These are phyloP conservation scores for Suillus placidus DNA, from an alignment of 768 basidiomycete genomes.

Conservation along the genomic window DNA sequence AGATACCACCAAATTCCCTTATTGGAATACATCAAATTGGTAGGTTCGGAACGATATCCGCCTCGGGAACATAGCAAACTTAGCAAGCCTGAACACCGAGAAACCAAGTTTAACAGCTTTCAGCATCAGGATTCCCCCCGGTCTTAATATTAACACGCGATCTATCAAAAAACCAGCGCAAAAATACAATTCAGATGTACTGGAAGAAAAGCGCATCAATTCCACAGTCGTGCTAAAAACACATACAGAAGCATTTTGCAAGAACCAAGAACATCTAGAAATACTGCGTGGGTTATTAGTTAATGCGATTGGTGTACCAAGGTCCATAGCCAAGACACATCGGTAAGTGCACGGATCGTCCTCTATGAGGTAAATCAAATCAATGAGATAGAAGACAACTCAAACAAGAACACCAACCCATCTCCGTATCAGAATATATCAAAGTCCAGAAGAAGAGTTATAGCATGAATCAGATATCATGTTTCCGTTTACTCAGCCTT, in stretches of 20 bases:
- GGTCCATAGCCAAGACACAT: constrained; percentile 3
- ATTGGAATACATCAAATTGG: neutral
- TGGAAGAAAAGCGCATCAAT: neutral
- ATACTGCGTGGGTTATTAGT: constrained; percentile 14
- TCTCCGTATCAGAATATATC: constrained; percentile 20
- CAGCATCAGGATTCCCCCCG: neutral
- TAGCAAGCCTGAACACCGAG: neutral
- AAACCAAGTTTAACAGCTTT: neutral
- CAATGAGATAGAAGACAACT: constrained; percentile 24
- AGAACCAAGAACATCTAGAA: constrained; percentile 3
- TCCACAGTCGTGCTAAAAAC: neutral
- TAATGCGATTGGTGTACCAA: constrained; percentile 2
- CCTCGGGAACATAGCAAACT: no score
- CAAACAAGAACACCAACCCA: constrained; percentile 20
- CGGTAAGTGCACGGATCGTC: constrained; percentile 15
- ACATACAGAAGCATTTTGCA: neutral
- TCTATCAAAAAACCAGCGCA: neutral
- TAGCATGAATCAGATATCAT: constrained; percentile 22
- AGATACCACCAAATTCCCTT: neutral
- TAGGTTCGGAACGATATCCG: neutral
- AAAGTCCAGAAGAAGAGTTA: constrained; percentile 12
- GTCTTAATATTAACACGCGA: neutral
- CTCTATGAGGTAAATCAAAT: constrained; percentile 13
- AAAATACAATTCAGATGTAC: neutral
- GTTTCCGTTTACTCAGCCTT: constrained; percentile 38